Base-by-base conservation (phyloP, 2,329 filamentous ascomycete genomes). In the Zymoseptoria crescenta region DNA sequence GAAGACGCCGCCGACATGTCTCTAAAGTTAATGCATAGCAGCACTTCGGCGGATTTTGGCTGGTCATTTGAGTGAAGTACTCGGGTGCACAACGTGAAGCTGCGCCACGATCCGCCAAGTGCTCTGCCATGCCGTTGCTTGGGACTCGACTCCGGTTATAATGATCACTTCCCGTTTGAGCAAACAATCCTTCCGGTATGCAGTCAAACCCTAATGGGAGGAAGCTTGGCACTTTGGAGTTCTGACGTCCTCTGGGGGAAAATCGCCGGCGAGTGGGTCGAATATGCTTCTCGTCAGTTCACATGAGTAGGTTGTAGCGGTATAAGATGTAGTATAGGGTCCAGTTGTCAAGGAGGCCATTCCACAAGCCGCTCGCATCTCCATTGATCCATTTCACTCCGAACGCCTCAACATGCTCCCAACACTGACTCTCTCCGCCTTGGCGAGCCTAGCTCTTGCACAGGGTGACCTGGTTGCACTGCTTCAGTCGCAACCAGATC, bases 391-490 rank as follows among this genome's bases (percentile, higher is more conserved):
- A n/a, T 13, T 13, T 45, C 13, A 13, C 35, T 45, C 35, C 13
- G 16, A 16, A 45, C 7, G n/a, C 35, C 13, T 45, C 35, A 45
- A 45, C 35, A 45, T 45, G 35, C 35, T 45, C 35, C 13, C 10
- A 45, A 45, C 35, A 16, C n/a, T 45, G 13, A 45, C n/a, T 13
- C 10, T 45, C 35, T 45, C 35, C 13, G 35, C 35, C 35, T n/a
- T 45, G 35, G 35, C 35, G 35, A 45, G 35, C 35, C 35, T 45
- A n/a, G 35, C 35, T 4, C 16, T 45, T 21, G 35, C 51, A 48
- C 58, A 64, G 54, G 56, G 52, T 20, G 56, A 57, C 35, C 60
- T 64, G 10, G 55, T 60, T 41, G 57, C 49, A 35, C 50, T 58
- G 7, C 45, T 62, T 4, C 52, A 60, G n/a, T 56, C 58, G 16